Conservation (phyloP, 768 basidiomycete species). For the Russula abietina region DNA sequence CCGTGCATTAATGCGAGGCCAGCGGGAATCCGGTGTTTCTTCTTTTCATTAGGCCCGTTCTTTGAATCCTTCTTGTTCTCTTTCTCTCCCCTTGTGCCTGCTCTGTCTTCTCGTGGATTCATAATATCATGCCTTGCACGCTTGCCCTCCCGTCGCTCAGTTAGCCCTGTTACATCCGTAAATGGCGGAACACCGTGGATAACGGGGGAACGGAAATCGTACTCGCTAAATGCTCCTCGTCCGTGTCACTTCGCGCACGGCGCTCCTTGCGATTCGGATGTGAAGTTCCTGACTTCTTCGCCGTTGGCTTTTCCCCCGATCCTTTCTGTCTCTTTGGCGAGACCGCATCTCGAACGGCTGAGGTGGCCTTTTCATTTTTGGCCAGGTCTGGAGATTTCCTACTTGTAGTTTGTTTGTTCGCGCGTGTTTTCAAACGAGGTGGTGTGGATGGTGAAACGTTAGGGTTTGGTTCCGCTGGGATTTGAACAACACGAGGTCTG, state of each 20-base stretch:
- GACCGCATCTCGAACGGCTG: neutral
- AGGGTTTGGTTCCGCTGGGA: neutral
- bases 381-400: neutral
- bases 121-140: constrained; percentile 31
- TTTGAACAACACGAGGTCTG: constrained; percentile 21
- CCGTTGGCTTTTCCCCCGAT: neutral
- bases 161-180: constrained; percentile 43
- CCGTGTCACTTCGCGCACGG: constrained; percentile 25
- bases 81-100: constrained; percentile 8
- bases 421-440: neutral
- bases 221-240: constrained; percentile 37
- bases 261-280: constrained; percentile 1
- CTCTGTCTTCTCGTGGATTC: constrained; percentile 14
- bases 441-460: neutral
- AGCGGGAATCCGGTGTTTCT: constrained; percentile 36
- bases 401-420: neutral
- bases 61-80: constrained; percentile 26
- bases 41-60: constrained; percentile 25
- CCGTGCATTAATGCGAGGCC: constrained; percentile 65
- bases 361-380: neutral
- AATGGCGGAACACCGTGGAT: neutral
- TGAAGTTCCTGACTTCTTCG: neutral
- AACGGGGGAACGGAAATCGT: constrained; percentile 20
- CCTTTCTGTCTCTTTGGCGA: neutral
- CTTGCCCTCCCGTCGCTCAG: constrained; percentile 60